Evolutionary conservation across 768 basidiomycete genomes (phyloP), one percentile per base, ranked within the genome.

Genomic region (Porphyrellus cyaneotinctus): DNA sequence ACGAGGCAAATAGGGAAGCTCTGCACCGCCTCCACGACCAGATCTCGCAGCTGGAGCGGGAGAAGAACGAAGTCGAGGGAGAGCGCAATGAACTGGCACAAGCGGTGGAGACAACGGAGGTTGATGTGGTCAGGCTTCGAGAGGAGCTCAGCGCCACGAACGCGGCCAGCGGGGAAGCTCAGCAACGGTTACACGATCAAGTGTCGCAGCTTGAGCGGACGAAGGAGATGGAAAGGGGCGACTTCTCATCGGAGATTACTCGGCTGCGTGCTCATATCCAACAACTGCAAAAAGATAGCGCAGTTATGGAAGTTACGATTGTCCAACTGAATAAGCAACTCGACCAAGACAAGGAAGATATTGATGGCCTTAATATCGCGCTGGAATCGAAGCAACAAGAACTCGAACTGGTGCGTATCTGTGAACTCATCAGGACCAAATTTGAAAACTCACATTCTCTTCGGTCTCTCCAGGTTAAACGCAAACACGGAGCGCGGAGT

Each of bases 311-410:
- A 57, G 78, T 95, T 33, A 87, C 85, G 64, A 78, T 94, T 37
- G 73, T 83, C 14, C 85, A 88, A 60, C 69, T 91, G 47, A 78
- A 76, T 55, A 90, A 88, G 70, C 77, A 85, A 60, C 75, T 80
- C 35, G 73, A 74, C 0, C 75, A 84, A 63, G 79, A 87, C 56
- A 84, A 86, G 67, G 87, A 93, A 38, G 93, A 95, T 68, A 67
- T 88, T 20, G 70, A 79, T 43, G 87, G 89, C n/a, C 71, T 95
- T 60, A 94, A 95, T 61, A 92, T 95, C 32, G 94, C 93, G 0
- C 71, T 97, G 49, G 91, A 95, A 69, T 85, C 91, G 23, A 97
- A 97, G 71, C 94, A 97, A 63, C 92, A 95, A 67, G 94, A 95
- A 67, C 73, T 97, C 35, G 92, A 95, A 65, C 65, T 95, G 68